A percentile compares a stretch with the other conserved stretches of the same genome.
Evolutionary conservation across 108 stramenopile species (phyloP).

Genomic region (Cyclotella sp.): DNA sequence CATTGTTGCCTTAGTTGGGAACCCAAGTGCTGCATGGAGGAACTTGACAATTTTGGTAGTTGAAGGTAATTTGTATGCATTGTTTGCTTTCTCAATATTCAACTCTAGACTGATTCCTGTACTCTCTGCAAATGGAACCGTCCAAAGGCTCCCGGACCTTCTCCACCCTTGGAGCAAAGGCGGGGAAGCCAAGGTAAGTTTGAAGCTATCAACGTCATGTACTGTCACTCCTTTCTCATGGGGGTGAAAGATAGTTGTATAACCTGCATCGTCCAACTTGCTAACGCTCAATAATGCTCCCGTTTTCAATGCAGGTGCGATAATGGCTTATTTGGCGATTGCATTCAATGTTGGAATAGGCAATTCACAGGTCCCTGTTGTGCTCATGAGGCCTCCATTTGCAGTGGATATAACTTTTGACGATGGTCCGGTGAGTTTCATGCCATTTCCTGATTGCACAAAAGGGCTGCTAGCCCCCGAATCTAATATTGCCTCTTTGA

Average conservation of each 20-base stretch:
- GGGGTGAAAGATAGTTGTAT: too few relatives aligned
- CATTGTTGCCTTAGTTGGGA: not conserved
- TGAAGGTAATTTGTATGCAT: constrained; percentile 2
- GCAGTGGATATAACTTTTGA: not conserved
- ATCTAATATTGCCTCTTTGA: not conserved
- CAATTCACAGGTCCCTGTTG: not conserved
- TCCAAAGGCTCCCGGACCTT: not conserved
- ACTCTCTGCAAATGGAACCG: not conserved
- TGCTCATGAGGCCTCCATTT: not conserved
- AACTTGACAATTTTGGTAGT: not conserved
- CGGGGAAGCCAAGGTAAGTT: too few relatives aligned
- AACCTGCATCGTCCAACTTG: too few relatives aligned
- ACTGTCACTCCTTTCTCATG: too few relatives aligned
- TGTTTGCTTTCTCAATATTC: not conserved
- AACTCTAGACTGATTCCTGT: not conserved
- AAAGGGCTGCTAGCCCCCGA: not conserved
- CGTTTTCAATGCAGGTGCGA: too few relatives aligned
- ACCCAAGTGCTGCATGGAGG: constrained; percentile 8
- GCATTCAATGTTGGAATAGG: too few relatives aligned
- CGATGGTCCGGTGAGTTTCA: not conserved
- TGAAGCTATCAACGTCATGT: too few relatives aligned
- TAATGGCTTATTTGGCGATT: too few relatives aligned
- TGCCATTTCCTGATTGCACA: not conserved
- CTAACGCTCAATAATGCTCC: too few relatives aligned
- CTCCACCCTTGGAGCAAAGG: too few relatives aligned